phyloP scores from a whole-genome alignment of 2,329 filamentous ascomycete genomes.

The Ascochyta fabae region DNA sequence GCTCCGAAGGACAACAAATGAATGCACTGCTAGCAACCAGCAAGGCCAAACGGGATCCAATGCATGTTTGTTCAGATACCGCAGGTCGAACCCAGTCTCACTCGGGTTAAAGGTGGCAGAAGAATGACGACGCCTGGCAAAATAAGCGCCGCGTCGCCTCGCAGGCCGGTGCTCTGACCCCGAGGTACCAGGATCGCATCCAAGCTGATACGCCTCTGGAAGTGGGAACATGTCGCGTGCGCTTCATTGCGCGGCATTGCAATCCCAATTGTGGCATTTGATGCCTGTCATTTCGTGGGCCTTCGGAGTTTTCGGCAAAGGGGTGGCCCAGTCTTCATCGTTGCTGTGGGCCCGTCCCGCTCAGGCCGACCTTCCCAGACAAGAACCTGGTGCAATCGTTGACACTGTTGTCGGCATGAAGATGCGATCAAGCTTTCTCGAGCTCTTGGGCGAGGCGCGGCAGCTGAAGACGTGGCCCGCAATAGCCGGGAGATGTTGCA shows the following conservation, averaged over 20 bases:
- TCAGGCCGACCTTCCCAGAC: conserved; percentile 6
- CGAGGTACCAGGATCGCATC: conserved; percentile 11
- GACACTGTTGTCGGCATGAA: conserved; percentile 1
- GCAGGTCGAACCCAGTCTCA: conserved; percentile 19
- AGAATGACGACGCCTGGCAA: conserved; percentile 34
- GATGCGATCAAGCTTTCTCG: conserved; percentile 1
- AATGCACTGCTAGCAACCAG: not conserved
- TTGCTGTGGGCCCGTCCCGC: conserved; percentile 11
- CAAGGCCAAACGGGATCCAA: conserved; percentile 12
- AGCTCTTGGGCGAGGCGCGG: not conserved
- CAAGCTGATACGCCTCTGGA: conserved; percentile 16
- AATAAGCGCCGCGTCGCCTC: conserved; percentile 15
- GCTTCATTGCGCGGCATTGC: conserved; percentile 13
- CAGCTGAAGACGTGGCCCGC: conserved; percentile 9
- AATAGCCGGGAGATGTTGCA: not conserved
- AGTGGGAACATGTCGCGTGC: conserved; percentile 27
- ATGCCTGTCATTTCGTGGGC: conserved; percentile 10
- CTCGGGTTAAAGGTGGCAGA: conserved; percentile 19
- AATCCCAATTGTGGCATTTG: conserved; percentile 7
- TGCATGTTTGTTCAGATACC: conserved; percentile 27
- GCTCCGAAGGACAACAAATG: conserved; percentile 5
- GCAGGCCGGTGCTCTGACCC: conserved; percentile 4
- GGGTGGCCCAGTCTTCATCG: conserved; percentile 11
- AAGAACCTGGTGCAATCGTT: not conserved
- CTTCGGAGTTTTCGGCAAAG: conserved; percentile 13